Evolutionary conservation across 225 moss, liverwort and hornwort genomes (phyloP), one percentile per base, ranked within the genome.

Genomic region (Straminergon stramineum): DNA sequence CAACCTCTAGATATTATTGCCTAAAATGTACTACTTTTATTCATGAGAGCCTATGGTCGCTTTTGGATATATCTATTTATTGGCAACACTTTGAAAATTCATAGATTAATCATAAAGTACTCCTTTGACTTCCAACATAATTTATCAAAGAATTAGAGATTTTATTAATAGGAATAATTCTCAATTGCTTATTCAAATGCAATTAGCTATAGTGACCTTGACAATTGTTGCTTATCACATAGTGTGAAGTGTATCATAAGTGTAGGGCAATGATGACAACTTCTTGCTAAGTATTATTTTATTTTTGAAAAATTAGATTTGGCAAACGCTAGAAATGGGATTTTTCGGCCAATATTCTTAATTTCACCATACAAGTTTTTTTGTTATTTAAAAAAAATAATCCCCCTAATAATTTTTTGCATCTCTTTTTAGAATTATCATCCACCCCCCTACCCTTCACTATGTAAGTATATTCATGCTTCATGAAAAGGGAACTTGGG

Each of bases 371-470:
- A 45, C 8, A 26, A 26, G 3, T 8, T 5, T 7, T 7, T 39
- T 4, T 26, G 9, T 43, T 28, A 28, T 45, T 73, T 27, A 6
- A 43, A 30, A 73, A 30, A 28, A 5, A 8, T 5, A 28, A 6
- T 45, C 2, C 0, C 6, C 16, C 10, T 48, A 48, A 48, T 17
- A 6, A 10, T 3, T 17, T 17, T 27, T 28, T 6, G 6, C 30
- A 45, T 74, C 4, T 45, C 45, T 16, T 73, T 41, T 3, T 15
- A 41, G 1, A 43, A 5, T 15, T 2, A 15, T 28, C 24, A 6
- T 10, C 6, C 1, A 0, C 2, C 0, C 0, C 10, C 7, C 5
- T 31, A 2, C 11, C 10, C 4, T 48, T 18, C 2, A 74, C 4
- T 6, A 6, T 0, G 0, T 1, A 30, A 30, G 17, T 48, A 2